These are phyloP conservation scores for Aurifilum marmelostoma DNA, from an alignment of 2,329 filamentous ascomycete species.

Conservation along the genomic window DNA sequence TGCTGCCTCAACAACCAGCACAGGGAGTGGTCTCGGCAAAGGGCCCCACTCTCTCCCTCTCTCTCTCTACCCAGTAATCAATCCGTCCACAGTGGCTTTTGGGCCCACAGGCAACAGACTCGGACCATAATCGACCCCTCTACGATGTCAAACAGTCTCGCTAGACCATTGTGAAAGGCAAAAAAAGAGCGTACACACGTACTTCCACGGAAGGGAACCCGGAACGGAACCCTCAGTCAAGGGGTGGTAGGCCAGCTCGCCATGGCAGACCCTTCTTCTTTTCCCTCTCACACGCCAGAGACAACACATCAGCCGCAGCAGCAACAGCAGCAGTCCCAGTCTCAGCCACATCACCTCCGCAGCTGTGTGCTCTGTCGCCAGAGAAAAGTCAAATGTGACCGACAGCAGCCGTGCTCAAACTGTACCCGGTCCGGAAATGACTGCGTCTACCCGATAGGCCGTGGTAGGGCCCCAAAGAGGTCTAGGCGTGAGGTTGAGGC, in stretches of 20 bases:
- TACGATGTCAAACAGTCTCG: background rate
- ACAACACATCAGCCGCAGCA: background rate
- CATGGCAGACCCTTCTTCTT: constrained; percentile 11
- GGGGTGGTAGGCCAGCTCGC: background rate
- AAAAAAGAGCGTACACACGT: background rate
- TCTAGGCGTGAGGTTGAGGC: constrained; percentile 17
- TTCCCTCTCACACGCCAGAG: background rate
- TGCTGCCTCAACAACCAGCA: too few relatives aligned
- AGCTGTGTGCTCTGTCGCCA: constrained; percentile 28
- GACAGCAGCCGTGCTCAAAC: constrained; percentile 22
- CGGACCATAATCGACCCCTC: background rate
- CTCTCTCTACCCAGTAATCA: background rate
- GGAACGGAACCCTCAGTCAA: background rate
- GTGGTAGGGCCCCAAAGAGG: constrained; percentile 31
- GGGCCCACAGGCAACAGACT: background rate
- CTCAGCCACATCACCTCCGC: constrained; percentile 3
- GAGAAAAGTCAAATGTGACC: constrained; percentile 27
- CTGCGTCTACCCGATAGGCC: constrained; percentile 28
- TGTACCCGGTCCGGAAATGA: constrained; percentile 20
- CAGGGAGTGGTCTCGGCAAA: background rate
- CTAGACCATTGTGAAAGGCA: background rate
- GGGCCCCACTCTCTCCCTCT: background rate
- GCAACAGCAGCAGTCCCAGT: background rate
- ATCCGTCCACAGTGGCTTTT: background rate
- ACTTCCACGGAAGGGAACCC: background rate